Base-by-base conservation (phyloP, 129 eudicot species). In the Smallanthus sonchifolius region DNA sequence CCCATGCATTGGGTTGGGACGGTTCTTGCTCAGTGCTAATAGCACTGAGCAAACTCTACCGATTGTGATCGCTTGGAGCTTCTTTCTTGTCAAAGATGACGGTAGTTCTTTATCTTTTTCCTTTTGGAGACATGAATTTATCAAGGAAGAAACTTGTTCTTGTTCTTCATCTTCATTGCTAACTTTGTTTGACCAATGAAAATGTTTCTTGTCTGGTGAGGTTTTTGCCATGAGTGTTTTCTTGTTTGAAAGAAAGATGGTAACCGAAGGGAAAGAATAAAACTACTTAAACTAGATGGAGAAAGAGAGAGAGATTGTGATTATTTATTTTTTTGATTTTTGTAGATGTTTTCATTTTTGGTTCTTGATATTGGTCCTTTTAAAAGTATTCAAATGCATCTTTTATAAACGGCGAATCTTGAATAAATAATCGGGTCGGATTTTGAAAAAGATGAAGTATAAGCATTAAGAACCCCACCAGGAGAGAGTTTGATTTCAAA, bases 141-240 rank as follows among this genome's bases (percentile, higher is more conserved):
- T 54, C 32, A 82, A 39, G 51, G 82, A 47, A 43, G 77, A 78
- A 40, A 45, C 28, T 60, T 40, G 32, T 28, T 57, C 66, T 52
- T 71, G 40, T 66, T 71, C 85, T 74, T 84, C 84, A 60, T 83
- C 91, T 83, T 88, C 88, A 64, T 76, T 83, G 52, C 86, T 72
- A 69, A 88, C 88, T 74, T 85, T 88, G 56, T 83, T 81, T 44
- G 90, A 83, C 95, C 90, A 85, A 54, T 86, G 86, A 82, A 88
- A 88, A 85, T 88, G 89, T 72, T 80, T 80, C 84, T 83, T 85
- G 73, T 84, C 91, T 78, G 73, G 82, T 65, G 82, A 60, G 69
- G 65, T 81, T 83, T 84, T 84, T 43, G 91, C 88, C 90, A 88
- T 85, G 52, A 48, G 56, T 77, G 77, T 82, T 82, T 67, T 80